Conservation (phyloP, 1,139 yeast genomes). For the Debaryomyces psychrophilus region DNA sequence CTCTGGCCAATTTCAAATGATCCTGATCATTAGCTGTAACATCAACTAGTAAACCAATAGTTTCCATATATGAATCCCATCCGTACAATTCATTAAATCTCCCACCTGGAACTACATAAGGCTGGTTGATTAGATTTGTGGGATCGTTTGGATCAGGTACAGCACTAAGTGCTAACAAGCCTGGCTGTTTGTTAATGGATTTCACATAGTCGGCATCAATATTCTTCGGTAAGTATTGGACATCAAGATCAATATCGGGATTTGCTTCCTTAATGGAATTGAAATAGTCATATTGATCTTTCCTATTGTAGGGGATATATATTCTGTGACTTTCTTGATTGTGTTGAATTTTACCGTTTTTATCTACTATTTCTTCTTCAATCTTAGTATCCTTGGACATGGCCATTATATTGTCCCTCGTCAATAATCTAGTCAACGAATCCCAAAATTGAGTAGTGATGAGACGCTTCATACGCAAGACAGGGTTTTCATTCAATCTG, state of each 20-base stretch:
- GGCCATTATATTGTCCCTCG: constrained; percentile 60
- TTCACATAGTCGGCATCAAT: constrained; percentile 72
- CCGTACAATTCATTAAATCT: constrained; percentile 95
- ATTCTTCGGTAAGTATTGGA: constrained; percentile 66
- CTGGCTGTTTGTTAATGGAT: constrained; percentile 82
- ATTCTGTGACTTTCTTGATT: constrained; percentile 63
- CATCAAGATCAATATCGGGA: constrained; percentile 69
- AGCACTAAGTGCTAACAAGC: constrained; percentile 81
- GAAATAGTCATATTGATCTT: constrained; percentile 76
- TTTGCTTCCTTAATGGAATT: constrained; percentile 52
- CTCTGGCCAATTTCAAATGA: constrained; percentile 65
- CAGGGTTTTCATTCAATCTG: constrained; percentile 86
- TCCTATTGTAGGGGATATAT: constrained; percentile 71
- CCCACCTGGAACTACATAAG: constrained; percentile 97
- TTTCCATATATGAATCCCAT: constrained; percentile 96
- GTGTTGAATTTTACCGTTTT: constrained; percentile 31
- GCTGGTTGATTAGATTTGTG: constrained; percentile 61
- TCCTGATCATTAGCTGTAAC: constrained; percentile 51
- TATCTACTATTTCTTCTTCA: constrained; percentile 53
- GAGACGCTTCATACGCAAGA: constrained; percentile 70
- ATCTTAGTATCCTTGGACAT: constrained; percentile 85
- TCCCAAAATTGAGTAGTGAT: constrained; percentile 84
- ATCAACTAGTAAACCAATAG: constrained; percentile 77
- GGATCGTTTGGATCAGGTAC: constrained; percentile 54
- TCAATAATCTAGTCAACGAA: constrained; percentile 72